Conservation (phyloP, 1,284 basidiomycete species). For the Garcileccinum viscosum region DNA sequence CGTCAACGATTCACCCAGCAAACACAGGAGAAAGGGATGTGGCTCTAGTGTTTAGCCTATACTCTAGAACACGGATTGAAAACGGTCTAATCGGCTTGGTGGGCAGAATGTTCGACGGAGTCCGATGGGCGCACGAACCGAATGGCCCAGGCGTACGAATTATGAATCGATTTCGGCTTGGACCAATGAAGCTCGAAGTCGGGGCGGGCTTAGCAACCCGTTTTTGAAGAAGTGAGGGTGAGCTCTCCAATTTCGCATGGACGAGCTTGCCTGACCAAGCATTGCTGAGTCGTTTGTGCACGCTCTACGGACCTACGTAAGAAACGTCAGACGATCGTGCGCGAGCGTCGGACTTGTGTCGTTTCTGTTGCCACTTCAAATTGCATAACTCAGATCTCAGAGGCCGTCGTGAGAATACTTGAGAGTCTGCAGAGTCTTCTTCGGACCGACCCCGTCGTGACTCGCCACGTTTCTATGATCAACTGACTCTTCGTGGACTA, state of each 20-base stretch:
- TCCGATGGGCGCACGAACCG: not conserved
- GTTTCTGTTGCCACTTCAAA: not conserved
- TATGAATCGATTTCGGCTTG: not conserved
- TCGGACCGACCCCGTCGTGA: not conserved
- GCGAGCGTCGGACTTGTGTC: not conserved
- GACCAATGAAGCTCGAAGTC: not conserved
- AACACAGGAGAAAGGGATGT: not conserved
- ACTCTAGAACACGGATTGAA: not conserved
- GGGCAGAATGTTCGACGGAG: not conserved
- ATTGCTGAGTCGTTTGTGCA: too few relatives aligned
- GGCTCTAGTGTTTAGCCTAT: conserved; percentile 1
- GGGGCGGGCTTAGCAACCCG: not conserved
- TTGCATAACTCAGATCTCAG: not conserved
- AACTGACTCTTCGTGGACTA: not conserved
- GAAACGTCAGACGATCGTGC: not conserved
- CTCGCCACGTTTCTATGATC: not conserved
- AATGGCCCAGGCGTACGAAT: not conserved
- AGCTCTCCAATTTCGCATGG: not conserved
- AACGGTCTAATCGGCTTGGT: not conserved
- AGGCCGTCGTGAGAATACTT: not conserved
- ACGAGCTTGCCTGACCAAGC: not conserved
- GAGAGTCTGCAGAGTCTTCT: not conserved
- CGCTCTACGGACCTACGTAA: too few relatives aligned
- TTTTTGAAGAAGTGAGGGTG: not conserved
- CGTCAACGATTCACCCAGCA: not conserved